A percentile compares a stretch with the other conserved stretches of the same genome.
phyloP scores from a whole-genome alignment of 148 eudicot species.

The Amaranthus hypochondriacus region DNA sequence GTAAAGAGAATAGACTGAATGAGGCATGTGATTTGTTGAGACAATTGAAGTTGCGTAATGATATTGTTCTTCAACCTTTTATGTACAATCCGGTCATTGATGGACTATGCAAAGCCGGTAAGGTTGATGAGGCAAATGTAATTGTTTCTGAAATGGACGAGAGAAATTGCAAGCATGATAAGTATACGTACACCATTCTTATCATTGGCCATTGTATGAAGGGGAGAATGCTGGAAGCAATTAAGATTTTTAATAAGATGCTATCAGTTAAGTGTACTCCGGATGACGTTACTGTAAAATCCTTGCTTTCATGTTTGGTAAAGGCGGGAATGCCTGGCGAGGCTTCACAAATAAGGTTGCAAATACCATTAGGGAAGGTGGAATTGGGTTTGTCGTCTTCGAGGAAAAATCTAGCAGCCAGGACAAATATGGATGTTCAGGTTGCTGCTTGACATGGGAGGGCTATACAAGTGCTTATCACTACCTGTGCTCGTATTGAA shows the following conservation, averaged over 20 bases:
- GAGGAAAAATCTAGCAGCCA: conserved; percentile 23
- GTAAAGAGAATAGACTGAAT: conserved; percentile 64
- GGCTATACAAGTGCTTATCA: conserved; percentile 13
- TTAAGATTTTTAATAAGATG: conserved; percentile 67
- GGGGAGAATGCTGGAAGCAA: conserved; percentile 82
- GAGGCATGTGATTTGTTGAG: conserved; percentile 69
- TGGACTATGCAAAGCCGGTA: conserved; percentile 84
- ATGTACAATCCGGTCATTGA: conserved; percentile 87
- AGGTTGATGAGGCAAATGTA: conserved; percentile 73
- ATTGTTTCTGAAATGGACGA: conserved; percentile 73
- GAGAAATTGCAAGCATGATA: conserved; percentile 66
- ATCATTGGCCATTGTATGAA: conserved; percentile 93
- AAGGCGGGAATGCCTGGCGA: conserved; percentile 90
- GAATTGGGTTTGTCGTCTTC: conserved; percentile 33
- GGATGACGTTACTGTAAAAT: conserved; percentile 59
- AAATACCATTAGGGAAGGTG: conserved; percentile 30
- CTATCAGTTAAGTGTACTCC: conserved; percentile 63
- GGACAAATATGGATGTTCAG: conserved; percentile 40
- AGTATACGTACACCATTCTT: conserved; percentile 83
- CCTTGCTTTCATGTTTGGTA: conserved; percentile 56
- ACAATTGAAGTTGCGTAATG: conserved; percentile 48
- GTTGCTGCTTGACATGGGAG: conserved; percentile 46
- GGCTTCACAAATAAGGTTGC: conserved; percentile 56
- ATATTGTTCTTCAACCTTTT: conserved; percentile 56
- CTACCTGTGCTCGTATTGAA: neutral